A percentile compares a stretch with the other conserved stretches of the same genome.
Conservation (phyloP, 108 stramenopile species). For the Pseudonitzschia delicatissima region DNA sequence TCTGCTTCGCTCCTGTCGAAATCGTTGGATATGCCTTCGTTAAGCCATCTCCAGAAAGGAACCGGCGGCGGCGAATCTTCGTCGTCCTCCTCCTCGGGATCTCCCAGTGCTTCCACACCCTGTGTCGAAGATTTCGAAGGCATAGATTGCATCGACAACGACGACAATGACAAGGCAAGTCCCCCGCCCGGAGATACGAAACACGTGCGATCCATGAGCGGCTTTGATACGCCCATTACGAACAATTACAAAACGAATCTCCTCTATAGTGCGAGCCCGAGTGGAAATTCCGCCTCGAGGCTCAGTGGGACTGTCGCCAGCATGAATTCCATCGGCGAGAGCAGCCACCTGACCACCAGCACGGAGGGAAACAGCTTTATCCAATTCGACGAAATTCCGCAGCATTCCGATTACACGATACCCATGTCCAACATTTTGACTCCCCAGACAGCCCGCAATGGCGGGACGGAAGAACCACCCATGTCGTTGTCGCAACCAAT, state of each 20-base stretch:
- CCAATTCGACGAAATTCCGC: not conserved
- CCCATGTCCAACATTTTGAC: slow-evolving; percentile 15
- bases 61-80: not conserved
- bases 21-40: slow-evolving; percentile 15
- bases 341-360: not conserved
- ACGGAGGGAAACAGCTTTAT: not conserved
- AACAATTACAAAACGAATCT: not conserved
- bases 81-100: not conserved
- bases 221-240: slow-evolving; percentile 4
- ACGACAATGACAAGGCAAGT: not conserved
- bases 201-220: not conserved
- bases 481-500: not conserved
- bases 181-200: too few relatives aligned
- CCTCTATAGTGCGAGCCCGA: not conserved
- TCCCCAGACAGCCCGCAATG: not conserved
- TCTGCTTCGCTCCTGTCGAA: slow-evolving; percentile 7
- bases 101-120: not conserved
- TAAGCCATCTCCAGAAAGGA: slow-evolving; percentile 4
- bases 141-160: not conserved
- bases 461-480: not conserved
- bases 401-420: slow-evolving; percentile 35
- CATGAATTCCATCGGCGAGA: not conserved
- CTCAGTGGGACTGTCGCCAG: not conserved
- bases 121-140: not conserved
- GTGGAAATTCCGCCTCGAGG: not conserved